These are phyloP conservation scores for Heliosperma pusillum DNA, from an alignment of 148 eudicot species.

Conservation along the genomic window DNA sequence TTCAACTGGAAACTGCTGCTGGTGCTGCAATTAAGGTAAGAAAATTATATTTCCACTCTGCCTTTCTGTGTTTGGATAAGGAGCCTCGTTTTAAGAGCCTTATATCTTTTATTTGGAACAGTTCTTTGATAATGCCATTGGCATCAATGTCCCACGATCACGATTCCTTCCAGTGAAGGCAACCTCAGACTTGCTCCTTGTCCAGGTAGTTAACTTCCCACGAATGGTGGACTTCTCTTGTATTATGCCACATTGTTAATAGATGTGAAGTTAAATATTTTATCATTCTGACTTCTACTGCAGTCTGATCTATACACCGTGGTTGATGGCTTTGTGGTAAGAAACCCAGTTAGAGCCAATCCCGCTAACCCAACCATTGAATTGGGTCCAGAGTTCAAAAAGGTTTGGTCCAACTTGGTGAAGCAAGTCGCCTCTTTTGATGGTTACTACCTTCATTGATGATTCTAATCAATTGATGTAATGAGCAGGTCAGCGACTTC, in stretches of 20 bases:
- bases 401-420: slow-evolving; percentile 42
- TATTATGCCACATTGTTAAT: neutral
- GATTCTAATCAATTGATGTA: slow-evolving; percentile 1
- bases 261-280: neutral
- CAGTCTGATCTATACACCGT: slow-evolving; percentile 98
- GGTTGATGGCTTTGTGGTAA: slow-evolving; percentile 64
- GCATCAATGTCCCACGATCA: slow-evolving; percentile 88
- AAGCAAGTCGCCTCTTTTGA: neutral
- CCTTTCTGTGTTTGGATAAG: neutral
- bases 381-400: slow-evolving; percentile 93
- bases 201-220: slow-evolving; percentile 53
- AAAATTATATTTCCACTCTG: neutral
- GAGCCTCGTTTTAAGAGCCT: neutral
- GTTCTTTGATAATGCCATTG: slow-evolving; percentile 88
- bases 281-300: slow-evolving; percentile 8
- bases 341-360: slow-evolving; percentile 69
- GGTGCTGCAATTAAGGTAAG: slow-evolving; percentile 97
- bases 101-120: slow-evolving; percentile 23
- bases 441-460: neutral
- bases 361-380: slow-evolving; percentile 94
- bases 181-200: slow-evolving; percentile 95
- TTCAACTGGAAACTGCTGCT: slow-evolving; percentile 98
- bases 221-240: neutral
- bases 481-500: slow-evolving; percentile 71
- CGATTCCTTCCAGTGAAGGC: slow-evolving; percentile 99